Conservation (phyloP, 306 rosid genomes). For the Lathyrus oleraceus region DNA sequence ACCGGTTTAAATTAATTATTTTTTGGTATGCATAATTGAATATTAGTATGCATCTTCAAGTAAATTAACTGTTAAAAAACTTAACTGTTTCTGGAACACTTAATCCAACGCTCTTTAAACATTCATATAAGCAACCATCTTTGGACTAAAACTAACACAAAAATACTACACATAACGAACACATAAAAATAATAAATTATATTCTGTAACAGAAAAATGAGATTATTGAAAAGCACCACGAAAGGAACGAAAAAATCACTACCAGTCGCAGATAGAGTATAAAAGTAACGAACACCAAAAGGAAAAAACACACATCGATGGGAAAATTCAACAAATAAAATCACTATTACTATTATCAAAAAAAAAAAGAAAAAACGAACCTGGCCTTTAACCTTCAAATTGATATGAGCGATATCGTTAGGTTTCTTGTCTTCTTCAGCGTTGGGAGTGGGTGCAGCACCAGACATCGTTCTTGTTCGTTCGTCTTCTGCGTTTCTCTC, state of each 20-base stretch:
- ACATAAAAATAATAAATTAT: not conserved
- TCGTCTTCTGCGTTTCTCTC: not conserved
- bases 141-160: not conserved
- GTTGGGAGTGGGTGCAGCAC: conserved; percentile 38
- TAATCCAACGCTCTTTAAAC: too few species aligned
- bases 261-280: not conserved
- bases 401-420: conserved; percentile 57
- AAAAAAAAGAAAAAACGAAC: conserved; percentile 33
- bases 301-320: not conserved
- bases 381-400: conserved; percentile 83
- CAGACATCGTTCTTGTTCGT: conserved; percentile 50
- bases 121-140: too few species aligned
- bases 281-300: not conserved
- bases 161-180: too few species aligned
- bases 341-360: too few species aligned
- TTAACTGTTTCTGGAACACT: too few species aligned
- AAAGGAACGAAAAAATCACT: not conserved
- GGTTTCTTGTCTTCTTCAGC: conserved; percentile 80
- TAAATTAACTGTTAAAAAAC: too few species aligned
- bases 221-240: not conserved
- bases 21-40: too few species aligned
- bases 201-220: not conserved
- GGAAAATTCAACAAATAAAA: not conserved
- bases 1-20: too few species aligned
- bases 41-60: too few species aligned